Conservation (phyloP, 441 rosid species). For the Pelargonium myrrhifolium region DNA sequence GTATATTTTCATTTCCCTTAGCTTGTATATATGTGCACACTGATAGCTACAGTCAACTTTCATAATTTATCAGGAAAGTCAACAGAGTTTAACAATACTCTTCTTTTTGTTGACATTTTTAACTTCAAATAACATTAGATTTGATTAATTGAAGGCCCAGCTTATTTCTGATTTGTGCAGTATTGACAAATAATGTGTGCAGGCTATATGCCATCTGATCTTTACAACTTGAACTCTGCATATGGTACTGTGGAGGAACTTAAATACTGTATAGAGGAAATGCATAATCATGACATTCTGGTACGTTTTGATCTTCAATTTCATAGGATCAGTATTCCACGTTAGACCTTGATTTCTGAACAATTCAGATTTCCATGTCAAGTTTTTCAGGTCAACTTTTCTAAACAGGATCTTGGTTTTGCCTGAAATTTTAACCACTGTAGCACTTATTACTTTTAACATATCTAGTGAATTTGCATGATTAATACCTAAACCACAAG, state of each 20-base stretch:
- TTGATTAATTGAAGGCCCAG: not conserved
- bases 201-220: conserved; percentile 58
- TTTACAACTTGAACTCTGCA: conserved; percentile 49
- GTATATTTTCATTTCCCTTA: not conserved
- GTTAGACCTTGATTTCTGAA: not conserved
- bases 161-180: not conserved
- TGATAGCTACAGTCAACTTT: too few species aligned
- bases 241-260: conserved; percentile 45
- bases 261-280: conserved; percentile 39
- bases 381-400: too few species aligned
- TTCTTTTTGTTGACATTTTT: not conserved
- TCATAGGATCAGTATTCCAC: not conserved
- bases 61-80: too few species aligned
- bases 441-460: not conserved
- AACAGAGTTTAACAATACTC: not conserved
- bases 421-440: not conserved
- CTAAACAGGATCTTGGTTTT: not conserved
- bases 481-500: not conserved
- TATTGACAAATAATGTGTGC: conserved; percentile 7
- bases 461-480: not conserved
- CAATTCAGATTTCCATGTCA: not conserved
- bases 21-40: too few species aligned
- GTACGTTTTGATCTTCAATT: conserved; percentile 22
- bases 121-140: not conserved
- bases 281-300: conserved; percentile 43